These are phyloP conservation scores for Candida saitoana DNA, from an alignment of 805 yeast species.

Conservation along the genomic window DNA sequence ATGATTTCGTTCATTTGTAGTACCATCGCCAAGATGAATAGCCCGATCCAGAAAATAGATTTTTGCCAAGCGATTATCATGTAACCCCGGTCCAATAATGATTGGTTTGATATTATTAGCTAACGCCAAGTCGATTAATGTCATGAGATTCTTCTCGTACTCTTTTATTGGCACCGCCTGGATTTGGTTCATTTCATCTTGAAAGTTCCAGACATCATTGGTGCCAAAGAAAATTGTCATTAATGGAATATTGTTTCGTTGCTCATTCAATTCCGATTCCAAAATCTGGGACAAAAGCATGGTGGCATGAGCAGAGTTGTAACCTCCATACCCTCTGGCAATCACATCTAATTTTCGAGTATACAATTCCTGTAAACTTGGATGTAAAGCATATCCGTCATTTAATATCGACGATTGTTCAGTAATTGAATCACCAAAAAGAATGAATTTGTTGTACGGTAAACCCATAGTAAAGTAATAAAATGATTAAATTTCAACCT, in stretches of 20 bases:
- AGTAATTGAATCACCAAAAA: constrained; percentile 73
- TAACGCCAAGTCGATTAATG: constrained; percentile 38
- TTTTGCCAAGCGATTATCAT: constrained; percentile 34
- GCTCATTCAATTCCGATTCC: constrained; percentile 29
- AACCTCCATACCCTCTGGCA: constrained; percentile 76
- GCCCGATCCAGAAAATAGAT: constrained; percentile 13
- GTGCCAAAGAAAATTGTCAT: constrained; percentile 75
- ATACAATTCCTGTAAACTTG: constrained; percentile 47
- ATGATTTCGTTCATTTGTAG: constrained; percentile 39
- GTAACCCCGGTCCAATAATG: constrained; percentile 60
- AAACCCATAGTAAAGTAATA: background rate
- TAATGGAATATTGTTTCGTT: constrained; percentile 29
- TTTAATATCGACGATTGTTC: constrained; percentile 44
- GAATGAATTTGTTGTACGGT: constrained; percentile 41
- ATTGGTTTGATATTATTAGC: constrained; percentile 46
- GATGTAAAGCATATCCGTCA: constrained; percentile 43
- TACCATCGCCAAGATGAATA: constrained; percentile 17
- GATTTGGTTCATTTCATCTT: constrained; percentile 12
- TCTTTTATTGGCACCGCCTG: constrained; percentile 49
- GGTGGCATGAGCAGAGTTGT: constrained; percentile 59
- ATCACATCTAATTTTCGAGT: constrained; percentile 62
- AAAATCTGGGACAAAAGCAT: constrained; percentile 41
- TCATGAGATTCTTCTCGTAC: constrained; percentile 45
- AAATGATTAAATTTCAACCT: no score
- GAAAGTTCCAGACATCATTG: constrained; percentile 50